A percentile compares a stretch with the other conserved stretches of the same genome.
These are phyloP conservation scores for Aulographum hederae DNA, from an alignment of 2,329 filamentous ascomycete species.

Conservation along the genomic window DNA sequence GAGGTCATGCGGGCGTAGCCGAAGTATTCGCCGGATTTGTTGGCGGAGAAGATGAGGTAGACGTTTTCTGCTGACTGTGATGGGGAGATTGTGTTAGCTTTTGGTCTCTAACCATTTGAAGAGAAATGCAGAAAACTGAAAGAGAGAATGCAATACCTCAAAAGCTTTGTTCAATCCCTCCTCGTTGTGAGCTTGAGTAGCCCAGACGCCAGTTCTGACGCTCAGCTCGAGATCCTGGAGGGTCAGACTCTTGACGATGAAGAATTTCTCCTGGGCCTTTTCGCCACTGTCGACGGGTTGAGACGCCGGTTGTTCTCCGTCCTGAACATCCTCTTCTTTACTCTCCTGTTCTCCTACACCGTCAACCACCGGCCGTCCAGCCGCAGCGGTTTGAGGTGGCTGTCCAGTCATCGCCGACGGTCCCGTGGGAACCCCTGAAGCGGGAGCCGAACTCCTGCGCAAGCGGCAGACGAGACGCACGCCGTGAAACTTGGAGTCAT, in stretches of 20 bases:
- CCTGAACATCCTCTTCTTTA: neutral
- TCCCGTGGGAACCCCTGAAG: slow-evolving; percentile 33
- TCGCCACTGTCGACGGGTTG: slow-evolving; percentile 3
- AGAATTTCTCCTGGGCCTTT: slow-evolving; percentile 55
- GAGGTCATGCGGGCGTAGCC: slow-evolving; percentile 87
- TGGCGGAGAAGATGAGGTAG: slow-evolving; percentile 86
- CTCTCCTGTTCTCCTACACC: slow-evolving; percentile 1
- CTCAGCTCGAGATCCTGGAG: slow-evolving; percentile 79
- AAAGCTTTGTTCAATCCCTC: slow-evolving; percentile 66
- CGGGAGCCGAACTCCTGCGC: slow-evolving; percentile 35
- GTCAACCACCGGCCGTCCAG: neutral
- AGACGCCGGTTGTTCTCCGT: neutral
- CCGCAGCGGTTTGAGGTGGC: neutral
- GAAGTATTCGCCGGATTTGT: slow-evolving; percentile 94
- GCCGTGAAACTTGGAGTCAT: slow-evolving; percentile 78
- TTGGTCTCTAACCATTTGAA: slow-evolving; percentile 4
- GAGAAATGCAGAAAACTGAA: slow-evolving; percentile 2
- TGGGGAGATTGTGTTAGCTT: neutral
- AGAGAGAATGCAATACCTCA: slow-evolving; percentile 34
- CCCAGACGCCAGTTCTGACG: slow-evolving; percentile 77
- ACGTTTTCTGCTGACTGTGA: slow-evolving; percentile 59
- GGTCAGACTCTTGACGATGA: slow-evolving; percentile 84
- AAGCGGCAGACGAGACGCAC: slow-evolving; percentile 74
- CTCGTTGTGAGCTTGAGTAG: slow-evolving; percentile 89
- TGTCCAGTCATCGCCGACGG: slow-evolving; percentile 27